Percentiles rank a stretch among this genome's conserved stretches.
Conservation (phyloP, 768 basidiomycete species). For the Tremella fuciformis region DNA sequence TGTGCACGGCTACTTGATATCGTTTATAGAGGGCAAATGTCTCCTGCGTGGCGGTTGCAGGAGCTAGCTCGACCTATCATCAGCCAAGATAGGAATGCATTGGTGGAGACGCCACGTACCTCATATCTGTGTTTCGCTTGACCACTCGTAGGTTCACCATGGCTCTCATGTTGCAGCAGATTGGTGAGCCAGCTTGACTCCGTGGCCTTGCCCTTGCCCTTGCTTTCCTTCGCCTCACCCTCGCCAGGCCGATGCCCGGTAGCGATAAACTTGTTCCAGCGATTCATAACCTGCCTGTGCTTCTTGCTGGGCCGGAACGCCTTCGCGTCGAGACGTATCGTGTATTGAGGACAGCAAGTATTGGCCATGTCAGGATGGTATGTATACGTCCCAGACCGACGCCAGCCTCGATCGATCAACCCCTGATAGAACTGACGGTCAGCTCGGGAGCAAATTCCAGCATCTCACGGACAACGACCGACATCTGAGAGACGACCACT, state of each 20-base stretch:
- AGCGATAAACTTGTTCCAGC: conserved; percentile 41
- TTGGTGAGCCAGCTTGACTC: conserved; percentile 55
- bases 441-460: not conserved
- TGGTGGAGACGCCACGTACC: conserved; percentile 58
- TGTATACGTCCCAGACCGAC: not conserved
- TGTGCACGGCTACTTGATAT: conserved; percentile 78
- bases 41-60: conserved; percentile 71
- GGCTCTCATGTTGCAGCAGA: conserved; percentile 61
- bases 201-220: conserved; percentile 32
- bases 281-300: conserved; percentile 41
- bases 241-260: conserved; percentile 61
- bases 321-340: conserved; percentile 61
- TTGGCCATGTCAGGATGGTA: conserved; percentile 71
- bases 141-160: conserved; percentile 30
- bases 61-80: conserved; percentile 68
- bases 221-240: conserved; percentile 43
- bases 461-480: conserved; percentile 56
- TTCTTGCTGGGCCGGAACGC: conserved; percentile 36
- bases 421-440: not conserved
- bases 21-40: conserved; percentile 72
- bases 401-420: not conserved
- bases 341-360: conserved; percentile 92
- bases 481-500: conserved; percentile 45
- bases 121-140: conserved; percentile 23
- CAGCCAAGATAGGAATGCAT: conserved; percentile 1